phyloP scores from a whole-genome alignment of 352 stramenopile genomes.

The Pythium periplocum region DNA sequence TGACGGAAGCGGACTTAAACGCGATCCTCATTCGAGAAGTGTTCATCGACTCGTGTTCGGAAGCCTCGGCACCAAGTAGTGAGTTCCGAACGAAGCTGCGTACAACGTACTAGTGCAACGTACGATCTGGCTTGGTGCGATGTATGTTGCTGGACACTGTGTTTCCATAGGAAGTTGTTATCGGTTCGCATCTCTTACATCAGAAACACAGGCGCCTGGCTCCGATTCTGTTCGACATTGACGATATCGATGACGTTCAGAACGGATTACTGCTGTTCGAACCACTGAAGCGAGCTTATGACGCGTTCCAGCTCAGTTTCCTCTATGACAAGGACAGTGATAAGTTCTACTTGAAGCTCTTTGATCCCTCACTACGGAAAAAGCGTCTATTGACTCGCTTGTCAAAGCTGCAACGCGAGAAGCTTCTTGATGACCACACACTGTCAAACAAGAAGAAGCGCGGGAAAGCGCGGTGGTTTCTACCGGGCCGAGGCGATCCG shows the following conservation, averaged over 20 bases:
- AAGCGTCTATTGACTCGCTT: background rate
- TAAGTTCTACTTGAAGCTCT: slow-evolving; percentile 8
- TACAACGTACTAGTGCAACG: background rate
- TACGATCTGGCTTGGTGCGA: background rate
- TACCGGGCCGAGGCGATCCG: slow-evolving; percentile 5
- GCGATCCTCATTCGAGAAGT: no score
- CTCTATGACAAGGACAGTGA: slow-evolving; percentile 2
- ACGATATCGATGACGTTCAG: slow-evolving; percentile 10
- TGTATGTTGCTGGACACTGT: background rate
- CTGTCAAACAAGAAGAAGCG: background rate
- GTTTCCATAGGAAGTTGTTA: slow-evolving; percentile 1
- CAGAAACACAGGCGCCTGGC: background rate
- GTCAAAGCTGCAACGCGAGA: background rate
- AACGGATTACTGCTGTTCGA: slow-evolving; percentile 19
- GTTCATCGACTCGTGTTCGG: no score
- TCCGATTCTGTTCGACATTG: background rate
- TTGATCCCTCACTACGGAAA: slow-evolving; percentile 2
- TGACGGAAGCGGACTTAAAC: no score
- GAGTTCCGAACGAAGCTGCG: background rate
- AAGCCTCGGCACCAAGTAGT: background rate
- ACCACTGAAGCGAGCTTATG: slow-evolving; percentile 10
- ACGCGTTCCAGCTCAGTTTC: slow-evolving; percentile 14
- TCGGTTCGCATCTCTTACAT: background rate
- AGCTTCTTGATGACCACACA: background rate
- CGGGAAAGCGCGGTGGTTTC: background rate